phyloP scores from a whole-genome alignment of 495 filamentous ascomycete species.

The Cairneyella variabilis region DNA sequence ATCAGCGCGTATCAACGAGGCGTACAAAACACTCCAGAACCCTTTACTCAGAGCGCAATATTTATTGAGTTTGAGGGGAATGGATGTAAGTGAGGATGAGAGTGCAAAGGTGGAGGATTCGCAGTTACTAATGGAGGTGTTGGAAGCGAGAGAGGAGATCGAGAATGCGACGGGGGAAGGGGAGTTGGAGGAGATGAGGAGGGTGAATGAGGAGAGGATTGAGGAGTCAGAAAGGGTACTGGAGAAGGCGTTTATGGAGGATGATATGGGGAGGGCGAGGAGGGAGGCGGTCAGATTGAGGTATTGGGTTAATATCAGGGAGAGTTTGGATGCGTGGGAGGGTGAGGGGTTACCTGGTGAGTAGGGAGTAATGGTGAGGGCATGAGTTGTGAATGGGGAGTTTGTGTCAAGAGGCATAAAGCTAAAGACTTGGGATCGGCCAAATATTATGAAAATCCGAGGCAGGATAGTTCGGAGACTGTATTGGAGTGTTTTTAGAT shows the following conservation, averaged over 20 bases:
- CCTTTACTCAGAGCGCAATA: conserved; percentile 84
- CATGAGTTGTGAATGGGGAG: neutral
- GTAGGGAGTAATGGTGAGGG: conserved; percentile 50
- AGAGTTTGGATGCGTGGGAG: conserved; percentile 81
- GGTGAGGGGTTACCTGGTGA: conserved; percentile 63
- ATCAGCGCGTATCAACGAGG: conserved; percentile 79
- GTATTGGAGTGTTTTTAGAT: too few relatives aligned
- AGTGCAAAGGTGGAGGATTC: conserved; percentile 62
- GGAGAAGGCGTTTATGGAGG: conserved; percentile 57
- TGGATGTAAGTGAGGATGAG: conserved; percentile 78
- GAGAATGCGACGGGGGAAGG: conserved; percentile 68
- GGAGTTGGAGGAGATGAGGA: conserved; percentile 56
- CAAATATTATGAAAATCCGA: too few relatives aligned
- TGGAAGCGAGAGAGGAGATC: conserved; percentile 82
- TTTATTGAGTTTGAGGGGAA: conserved; percentile 63
- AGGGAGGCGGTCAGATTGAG: conserved; percentile 70
- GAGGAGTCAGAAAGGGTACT: conserved; percentile 52
- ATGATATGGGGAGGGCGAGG: conserved; percentile 64
- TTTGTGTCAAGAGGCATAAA: too few relatives aligned
- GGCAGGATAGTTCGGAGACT: too few relatives aligned
- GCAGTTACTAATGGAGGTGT: conserved; percentile 77
- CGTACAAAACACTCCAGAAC: conserved; percentile 75
- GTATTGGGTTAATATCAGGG: conserved; percentile 88
- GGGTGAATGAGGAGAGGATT: conserved; percentile 66
- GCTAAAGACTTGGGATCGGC: too few relatives aligned